These are phyloP conservation scores for Anthoceros angustus DNA, from an alignment of 225 moss, liverwort and hornwort genomes.

Conservation along the genomic window DNA sequence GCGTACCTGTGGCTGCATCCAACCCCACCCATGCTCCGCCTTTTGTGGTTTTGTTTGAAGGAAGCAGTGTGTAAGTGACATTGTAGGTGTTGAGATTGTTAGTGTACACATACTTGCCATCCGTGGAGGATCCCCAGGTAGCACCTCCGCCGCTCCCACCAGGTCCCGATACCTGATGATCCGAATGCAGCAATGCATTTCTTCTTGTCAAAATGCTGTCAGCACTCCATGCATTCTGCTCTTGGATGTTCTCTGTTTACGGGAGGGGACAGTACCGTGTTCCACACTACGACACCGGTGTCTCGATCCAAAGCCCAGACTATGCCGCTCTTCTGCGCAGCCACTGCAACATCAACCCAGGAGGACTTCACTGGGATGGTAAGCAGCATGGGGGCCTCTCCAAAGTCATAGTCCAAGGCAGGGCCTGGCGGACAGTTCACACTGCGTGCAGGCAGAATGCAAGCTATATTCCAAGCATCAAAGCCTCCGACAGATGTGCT, in stretches of 20 bases:
- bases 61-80: neutral
- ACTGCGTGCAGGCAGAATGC: neutral
- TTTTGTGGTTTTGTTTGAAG: neutral
- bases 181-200: too few relatives aligned
- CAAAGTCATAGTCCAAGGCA: too few relatives aligned
- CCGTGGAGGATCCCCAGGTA: neutral
- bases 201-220: too few relatives aligned
- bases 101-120: neutral
- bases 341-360: slow-evolving; percentile 6
- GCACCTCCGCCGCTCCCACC: neutral
- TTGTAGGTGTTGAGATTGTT: neutral
- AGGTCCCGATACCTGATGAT: too few relatives aligned
- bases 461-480: neutral
- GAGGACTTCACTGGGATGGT: slow-evolving; percentile 3
- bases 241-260: too few relatives aligned
- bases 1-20: neutral
- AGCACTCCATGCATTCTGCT: too few relatives aligned
- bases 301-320: slow-evolving; percentile 8
- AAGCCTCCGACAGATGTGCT: neutral
- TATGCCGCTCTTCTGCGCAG: slow-evolving; percentile 9
- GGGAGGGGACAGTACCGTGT: neutral
- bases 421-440: neutral
- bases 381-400: neutral
- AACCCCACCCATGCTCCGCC: neutral
- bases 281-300: slow-evolving; percentile 6